Evolutionary conservation across 2,329 filamentous ascomycete species (phyloP), one percentile per base, ranked within the genome.

Genomic region (Aureobasidium subglaciale): DNA sequence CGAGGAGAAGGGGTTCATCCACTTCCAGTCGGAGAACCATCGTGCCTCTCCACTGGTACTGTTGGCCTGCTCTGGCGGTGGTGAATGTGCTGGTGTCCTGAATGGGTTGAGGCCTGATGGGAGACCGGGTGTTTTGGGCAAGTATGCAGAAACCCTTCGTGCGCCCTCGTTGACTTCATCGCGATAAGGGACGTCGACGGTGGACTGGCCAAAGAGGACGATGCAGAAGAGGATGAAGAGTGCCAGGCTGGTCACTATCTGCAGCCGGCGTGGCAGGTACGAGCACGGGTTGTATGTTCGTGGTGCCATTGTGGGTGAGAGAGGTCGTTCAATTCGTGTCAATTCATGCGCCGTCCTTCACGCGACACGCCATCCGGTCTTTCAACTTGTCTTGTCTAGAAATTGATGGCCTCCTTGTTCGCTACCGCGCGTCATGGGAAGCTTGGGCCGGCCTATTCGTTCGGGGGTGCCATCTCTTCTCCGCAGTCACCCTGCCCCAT

Each of bases 1-100:
- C 40, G 85, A 90, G 16, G 90, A 96, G 70, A 96, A 97, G 2
- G 91, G 89, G 59, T 87, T 88, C 63, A 88, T 79, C 90, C 91
- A 97, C 68, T 86, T 89, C 84, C 87, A 95, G 69, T 95, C 85
- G 60, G 82, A 85, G 72, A 90, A 88, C 92, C 92, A 97, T 58
- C 84, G 85, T 30, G 87, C 85, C 59, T 87, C 87, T 48, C 85
- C 87, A 66, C 82, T 85, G 5, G 86, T 87, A 67, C 88, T 91
- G 69, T 92, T 89, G 60, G 83, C 82, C 68, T 91, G 86, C 53
- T 84, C 79, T 2, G 85, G 82, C 2, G 85, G 83, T 16, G 87
- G 87, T 59, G 83, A 80, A 68, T 95, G 89, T 10, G 83, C 79
- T 18, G 84, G 80, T 37, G 81, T 80, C 37, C 80, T 79, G 69